phyloP scores from a whole-genome alignment of 176 grass and related monocot genomes.

The Rhipidocladum racemiflorum region DNA sequence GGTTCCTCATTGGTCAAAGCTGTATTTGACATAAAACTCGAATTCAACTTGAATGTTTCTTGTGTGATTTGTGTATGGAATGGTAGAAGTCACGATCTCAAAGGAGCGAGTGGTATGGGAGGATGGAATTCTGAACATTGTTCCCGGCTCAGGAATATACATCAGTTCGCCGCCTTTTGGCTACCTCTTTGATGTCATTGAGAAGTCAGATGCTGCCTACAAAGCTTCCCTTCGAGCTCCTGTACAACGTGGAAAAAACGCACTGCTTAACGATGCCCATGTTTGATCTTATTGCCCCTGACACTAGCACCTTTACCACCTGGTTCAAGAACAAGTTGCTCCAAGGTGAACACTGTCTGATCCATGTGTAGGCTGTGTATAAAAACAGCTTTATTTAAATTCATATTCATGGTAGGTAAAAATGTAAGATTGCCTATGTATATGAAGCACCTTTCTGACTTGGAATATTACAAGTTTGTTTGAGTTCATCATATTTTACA shows the following conservation, averaged over 20 bases:
- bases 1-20: neutral
- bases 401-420: conserved; percentile 9
- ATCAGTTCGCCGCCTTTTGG: conserved; percentile 70
- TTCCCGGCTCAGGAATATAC: conserved; percentile 71
- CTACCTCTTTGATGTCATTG: conserved; percentile 80
- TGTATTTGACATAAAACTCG: neutral
- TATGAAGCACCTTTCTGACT: conserved; percentile 15
- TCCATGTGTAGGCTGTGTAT: conserved; percentile 24
- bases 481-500: neutral
- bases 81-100: conserved; percentile 88
- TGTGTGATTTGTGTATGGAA: conserved; percentile 48
- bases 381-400: neutral
- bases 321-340: conserved; percentile 20
- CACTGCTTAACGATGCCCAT: conserved; percentile 20
- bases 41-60: conserved; percentile 5
- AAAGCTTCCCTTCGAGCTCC: conserved; percentile 74
- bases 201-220: conserved; percentile 64
- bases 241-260: conserved; percentile 44
- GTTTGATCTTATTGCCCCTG: neutral
- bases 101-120: conserved; percentile 82
- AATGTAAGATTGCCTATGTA: conserved; percentile 17
- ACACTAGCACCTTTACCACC: neutral
- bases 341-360: neutral
- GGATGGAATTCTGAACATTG: conserved; percentile 54
- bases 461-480: neutral